Evolutionary conservation across 495 filamentous ascomycete genomes (phyloP).

Genomic region (Lasiosphaeria miniovina): DNA sequence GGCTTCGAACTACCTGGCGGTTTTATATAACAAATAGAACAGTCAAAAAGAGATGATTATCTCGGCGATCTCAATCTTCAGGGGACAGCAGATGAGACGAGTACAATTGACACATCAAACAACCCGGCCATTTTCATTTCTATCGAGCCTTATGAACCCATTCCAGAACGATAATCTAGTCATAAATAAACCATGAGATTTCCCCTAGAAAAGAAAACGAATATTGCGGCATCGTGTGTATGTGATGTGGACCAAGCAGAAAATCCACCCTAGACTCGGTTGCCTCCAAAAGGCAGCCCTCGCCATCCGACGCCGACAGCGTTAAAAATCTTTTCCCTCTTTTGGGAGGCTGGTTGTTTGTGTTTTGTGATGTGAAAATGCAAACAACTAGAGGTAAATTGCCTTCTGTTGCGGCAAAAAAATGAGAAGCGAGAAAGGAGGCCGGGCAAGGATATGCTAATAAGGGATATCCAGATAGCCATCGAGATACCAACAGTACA

Average conservation of each 20-base stretch:
- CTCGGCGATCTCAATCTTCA: too few relatives aligned
- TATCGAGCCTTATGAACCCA: constrained; percentile 23
- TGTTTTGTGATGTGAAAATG: constrained; percentile 12
- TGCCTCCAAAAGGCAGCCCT: constrained; percentile 17
- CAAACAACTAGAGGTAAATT: constrained; percentile 16
- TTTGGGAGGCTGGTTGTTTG: constrained; percentile 19
- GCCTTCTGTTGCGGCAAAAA: constrained; percentile 4
- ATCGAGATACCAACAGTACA: constrained; percentile 30
- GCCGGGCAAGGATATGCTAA: constrained; percentile 25
- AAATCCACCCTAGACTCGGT: constrained; percentile 13
- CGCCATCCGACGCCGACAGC: constrained; percentile 32
- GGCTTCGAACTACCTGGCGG: too few relatives aligned
- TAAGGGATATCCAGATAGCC: constrained; percentile 36
- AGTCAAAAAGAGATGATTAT: too few relatives aligned
- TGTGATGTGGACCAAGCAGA: constrained; percentile 18
- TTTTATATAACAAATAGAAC: too few relatives aligned
- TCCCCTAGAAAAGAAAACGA: constrained; percentile 16
- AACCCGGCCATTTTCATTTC: constrained; percentile 22
- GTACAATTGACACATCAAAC: constrained; percentile 1
- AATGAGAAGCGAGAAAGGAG: constrained; percentile 15
- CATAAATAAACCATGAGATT: constrained; percentile 30
- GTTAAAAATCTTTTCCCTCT: constrained; percentile 27
- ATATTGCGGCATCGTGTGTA: constrained; percentile 16
- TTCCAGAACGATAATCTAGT: constrained; percentile 32
- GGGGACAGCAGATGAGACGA: too few relatives aligned